Evolutionary conservation across 345 rosid species (phyloP).

Genomic region (Combretum micranthum): DNA sequence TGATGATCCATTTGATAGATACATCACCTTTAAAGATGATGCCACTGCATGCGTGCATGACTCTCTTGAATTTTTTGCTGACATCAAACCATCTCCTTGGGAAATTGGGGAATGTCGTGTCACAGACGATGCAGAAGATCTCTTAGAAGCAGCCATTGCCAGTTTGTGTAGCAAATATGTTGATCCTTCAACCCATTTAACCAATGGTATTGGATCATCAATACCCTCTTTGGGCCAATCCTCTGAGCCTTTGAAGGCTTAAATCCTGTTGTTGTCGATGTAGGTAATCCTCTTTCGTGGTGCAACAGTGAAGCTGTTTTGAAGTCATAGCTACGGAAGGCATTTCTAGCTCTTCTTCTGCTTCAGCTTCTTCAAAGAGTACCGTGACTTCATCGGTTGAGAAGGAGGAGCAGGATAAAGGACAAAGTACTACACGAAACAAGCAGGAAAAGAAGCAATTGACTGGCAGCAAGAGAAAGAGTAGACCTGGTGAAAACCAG

Average conservation of each 20-base stretch:
- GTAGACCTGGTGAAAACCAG: slow-evolving; percentile 35
- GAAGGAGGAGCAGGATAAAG: slow-evolving; percentile 12
- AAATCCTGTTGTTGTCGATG: slow-evolving; percentile 14
- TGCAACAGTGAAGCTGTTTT: slow-evolving; percentile 14
- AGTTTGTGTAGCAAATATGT: not conserved
- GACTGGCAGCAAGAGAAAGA: slow-evolving; percentile 28
- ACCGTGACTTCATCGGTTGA: slow-evolving; percentile 12
- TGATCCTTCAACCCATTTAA: slow-evolving; percentile 1
- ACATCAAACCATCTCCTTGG: slow-evolving; percentile 13
- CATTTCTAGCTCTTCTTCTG: slow-evolving; percentile 6
- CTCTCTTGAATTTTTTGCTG: slow-evolving; percentile 10
- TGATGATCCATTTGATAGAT: slow-evolving; percentile 21
- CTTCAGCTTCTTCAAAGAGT: slow-evolving; percentile 20
- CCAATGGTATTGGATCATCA: not conserved
- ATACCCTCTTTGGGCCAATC: not conserved
- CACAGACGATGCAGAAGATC: slow-evolving; percentile 23
- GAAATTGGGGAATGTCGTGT: slow-evolving; percentile 7
- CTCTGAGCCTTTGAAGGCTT: too few species aligned
- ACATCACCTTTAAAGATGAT: slow-evolving; percentile 12
- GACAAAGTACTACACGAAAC: not conserved
- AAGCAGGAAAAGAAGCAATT: slow-evolving; percentile 21
- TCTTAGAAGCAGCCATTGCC: slow-evolving; percentile 34
- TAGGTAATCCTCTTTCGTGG: slow-evolving; percentile 1
- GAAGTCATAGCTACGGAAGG: not conserved
- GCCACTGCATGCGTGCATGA: slow-evolving; percentile 3